phyloP scores from a whole-genome alignment of 1,139 yeast species.

The Nakaseomyces bracarensis region DNA sequence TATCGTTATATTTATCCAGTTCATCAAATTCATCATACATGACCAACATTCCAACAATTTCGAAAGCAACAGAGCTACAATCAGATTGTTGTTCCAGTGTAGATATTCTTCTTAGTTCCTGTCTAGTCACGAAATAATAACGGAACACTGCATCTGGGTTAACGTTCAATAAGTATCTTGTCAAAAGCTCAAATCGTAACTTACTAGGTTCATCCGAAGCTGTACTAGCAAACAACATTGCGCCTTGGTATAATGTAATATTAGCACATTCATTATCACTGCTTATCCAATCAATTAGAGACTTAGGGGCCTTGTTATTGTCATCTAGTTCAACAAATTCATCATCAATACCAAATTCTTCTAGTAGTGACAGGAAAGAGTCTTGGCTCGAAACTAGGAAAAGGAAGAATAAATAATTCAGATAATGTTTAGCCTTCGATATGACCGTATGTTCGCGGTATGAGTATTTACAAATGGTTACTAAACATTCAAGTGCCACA shows the following conservation, averaged over 20 bases:
- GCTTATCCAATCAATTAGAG: conserved; percentile 43
- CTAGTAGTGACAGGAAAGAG: conserved; percentile 40
- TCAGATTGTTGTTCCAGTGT: conserved; percentile 25
- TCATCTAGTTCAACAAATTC: conserved; percentile 32
- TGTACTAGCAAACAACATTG: conserved; percentile 43
- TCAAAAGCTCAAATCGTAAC: conserved; percentile 45
- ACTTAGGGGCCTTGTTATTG: conserved; percentile 39
- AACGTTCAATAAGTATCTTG: conserved; percentile 37
- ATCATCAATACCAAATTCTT: conserved; percentile 40
- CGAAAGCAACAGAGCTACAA: conserved; percentile 29
- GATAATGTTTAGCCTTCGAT: conserved; percentile 22
- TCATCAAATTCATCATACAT: conserved; percentile 29
- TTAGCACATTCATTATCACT: conserved; percentile 38
- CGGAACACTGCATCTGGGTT: conserved; percentile 36
- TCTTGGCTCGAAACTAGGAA: conserved; percentile 46
- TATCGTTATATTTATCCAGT: conserved; percentile 19
- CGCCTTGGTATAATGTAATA: conserved; percentile 45
- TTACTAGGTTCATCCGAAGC: conserved; percentile 47
- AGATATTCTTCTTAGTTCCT: conserved; percentile 36
- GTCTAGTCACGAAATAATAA: conserved; percentile 40
- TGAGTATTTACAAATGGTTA: conserved; percentile 42
- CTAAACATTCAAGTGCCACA: conserved; percentile 45
- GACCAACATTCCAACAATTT: conserved; percentile 30
- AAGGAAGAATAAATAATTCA: conserved; percentile 47
- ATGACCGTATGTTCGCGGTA: conserved; percentile 24